Percentiles rank a stretch among this genome's conserved stretches.
phyloP scores from a whole-genome alignment of 306 rosid genomes.

The Lathyrus oleraceus region DNA sequence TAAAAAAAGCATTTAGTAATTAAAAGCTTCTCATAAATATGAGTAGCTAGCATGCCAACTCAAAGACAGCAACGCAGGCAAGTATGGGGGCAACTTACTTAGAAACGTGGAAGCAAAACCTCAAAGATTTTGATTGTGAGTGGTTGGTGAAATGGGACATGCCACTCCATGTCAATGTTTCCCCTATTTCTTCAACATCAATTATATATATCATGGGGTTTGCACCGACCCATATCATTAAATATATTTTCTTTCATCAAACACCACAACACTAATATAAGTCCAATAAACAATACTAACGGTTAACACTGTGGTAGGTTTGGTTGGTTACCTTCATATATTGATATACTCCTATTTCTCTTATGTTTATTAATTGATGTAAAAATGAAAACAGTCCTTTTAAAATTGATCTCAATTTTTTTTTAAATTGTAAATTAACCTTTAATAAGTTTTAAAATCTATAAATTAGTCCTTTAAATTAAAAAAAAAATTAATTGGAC shows the following conservation, averaged over 20 bases:
- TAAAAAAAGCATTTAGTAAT: no score
- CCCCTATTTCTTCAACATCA: slow-evolving; percentile 27
- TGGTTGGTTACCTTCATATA: no score
- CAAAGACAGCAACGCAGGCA: slow-evolving; percentile 17
- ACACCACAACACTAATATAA: background rate
- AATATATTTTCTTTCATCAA: background rate
- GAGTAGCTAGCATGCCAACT: background rate
- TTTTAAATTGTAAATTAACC: no score
- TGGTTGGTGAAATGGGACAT: background rate
- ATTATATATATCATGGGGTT: background rate
- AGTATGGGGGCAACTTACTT: background rate
- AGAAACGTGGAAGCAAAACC: slow-evolving; percentile 19
- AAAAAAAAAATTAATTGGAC: no score
- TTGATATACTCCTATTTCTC: no score
- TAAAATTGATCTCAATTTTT: no score
- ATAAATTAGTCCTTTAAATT: no score
- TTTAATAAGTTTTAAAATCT: no score
- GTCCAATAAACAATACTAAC: no score
- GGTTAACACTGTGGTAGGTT: no score
- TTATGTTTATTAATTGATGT: no score
- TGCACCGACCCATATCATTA: background rate
- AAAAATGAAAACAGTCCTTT: no score
- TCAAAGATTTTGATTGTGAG: background rate
- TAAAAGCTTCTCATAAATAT: background rate
- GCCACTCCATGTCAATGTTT: background rate